Base-by-base conservation (phyloP, 2,329 filamentous ascomycete genomes). In the Aspergillus pseudoviridinutans region DNA sequence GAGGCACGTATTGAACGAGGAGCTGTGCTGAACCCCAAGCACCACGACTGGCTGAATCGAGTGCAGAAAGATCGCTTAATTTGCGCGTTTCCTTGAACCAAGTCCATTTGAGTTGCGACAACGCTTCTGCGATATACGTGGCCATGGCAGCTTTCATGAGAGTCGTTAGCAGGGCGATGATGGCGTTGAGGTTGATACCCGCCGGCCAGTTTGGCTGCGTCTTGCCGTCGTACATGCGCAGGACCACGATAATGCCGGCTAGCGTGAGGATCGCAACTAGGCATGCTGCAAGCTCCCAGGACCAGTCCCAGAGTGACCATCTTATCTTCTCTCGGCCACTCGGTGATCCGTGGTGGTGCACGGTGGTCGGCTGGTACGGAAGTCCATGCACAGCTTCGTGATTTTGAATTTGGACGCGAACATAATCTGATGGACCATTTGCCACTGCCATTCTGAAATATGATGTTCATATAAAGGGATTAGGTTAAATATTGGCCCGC, bases 61-160 rank as follows among this genome's bases (percentile, higher is more conserved):
- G 65, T 4, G 62, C 51, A 4, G 67, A 61, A 44, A 75, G 63
- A 56, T 75, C 71, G 38, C 64, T 65, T 35, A 74, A 42, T 46
- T 65, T 64, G 41, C 66, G 64, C 20, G 59, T 49, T 32, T 56
- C 52, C 51, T 58, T 63, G 50, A 73, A 74, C 70, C 71, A 74
- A 2, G 68, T 63, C 71, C 71, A 74, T 58, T 75, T 74, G 8
- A 73, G 57, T 53, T 73, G 72, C 12, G 67, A 66, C 22, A 74
- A 50, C 12, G 58, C 64, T 53, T 73, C 70, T 2, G 65, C 65
- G 24, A 72, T 61, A 2, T 67, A 61, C 25, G 71, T 66, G 8
- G 68, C 59, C 58, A 75, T 64, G 7, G 67, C 60, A 1, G 67
- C 65, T 56, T 72, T 72, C 61, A 71, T 66, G 14, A 70, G 53